Conservation (phyloP, 345 rosid genomes). For the Excoecaria cochinchinensis region DNA sequence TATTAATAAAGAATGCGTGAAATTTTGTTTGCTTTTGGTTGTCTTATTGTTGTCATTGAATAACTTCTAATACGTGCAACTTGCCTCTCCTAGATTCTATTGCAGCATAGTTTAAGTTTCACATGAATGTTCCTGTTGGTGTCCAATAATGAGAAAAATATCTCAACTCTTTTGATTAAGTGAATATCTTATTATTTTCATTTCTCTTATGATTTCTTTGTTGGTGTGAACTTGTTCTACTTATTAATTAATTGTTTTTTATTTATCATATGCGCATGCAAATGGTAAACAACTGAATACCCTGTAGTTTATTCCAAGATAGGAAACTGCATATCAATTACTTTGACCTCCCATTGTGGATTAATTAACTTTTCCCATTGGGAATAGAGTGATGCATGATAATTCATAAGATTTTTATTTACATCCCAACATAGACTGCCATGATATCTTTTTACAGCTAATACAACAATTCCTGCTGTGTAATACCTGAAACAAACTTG, state of each 20-base stretch:
- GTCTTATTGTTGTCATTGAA: background rate
- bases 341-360: background rate
- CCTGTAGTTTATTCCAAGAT: background rate
- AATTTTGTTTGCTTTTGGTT: background rate
- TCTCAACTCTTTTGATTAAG: too few relatives aligned
- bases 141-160: too few relatives aligned
- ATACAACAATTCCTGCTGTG: too few relatives aligned
- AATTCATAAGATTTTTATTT: too few relatives aligned
- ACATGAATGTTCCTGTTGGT: background rate
- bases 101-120: background rate
- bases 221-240: background rate
- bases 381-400: too few relatives aligned
- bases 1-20: background rate
- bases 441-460: too few relatives aligned
- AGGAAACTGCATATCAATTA: background rate
- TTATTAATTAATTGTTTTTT: background rate
- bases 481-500: too few relatives aligned
- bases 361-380: too few relatives aligned
- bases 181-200: background rate
- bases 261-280: background rate
- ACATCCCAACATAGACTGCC: too few relatives aligned
- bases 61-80: background rate
- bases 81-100: background rate
- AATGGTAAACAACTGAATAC: too few relatives aligned
- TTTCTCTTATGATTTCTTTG: background rate